Evolutionary conservation across 441 rosid species (phyloP).

Genomic region (Corymbia calophylla): DNA sequence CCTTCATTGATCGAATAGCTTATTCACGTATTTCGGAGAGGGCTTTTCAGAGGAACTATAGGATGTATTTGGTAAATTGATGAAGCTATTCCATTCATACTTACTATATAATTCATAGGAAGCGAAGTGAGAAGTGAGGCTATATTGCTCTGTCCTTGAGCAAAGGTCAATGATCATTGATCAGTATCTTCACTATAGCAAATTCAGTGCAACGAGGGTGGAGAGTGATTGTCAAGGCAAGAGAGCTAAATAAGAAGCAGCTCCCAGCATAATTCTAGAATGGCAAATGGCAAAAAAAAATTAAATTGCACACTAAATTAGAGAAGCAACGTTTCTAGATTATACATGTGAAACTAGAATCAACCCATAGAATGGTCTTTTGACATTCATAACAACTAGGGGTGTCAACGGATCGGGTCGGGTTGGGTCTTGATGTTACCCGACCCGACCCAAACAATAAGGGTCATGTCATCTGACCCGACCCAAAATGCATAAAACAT

Average conservation of each 20-base stretch:
- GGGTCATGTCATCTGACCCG: too few species aligned
- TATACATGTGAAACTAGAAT: background rate
- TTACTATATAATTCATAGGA: too few species aligned
- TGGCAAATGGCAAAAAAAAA: background rate
- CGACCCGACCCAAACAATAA: too few species aligned
- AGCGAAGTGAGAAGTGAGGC: background rate
- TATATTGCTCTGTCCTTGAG: background rate
- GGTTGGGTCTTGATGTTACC: too few species aligned
- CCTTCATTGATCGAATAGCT: too few species aligned
- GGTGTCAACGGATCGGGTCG: too few species aligned
- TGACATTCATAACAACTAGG: too few species aligned
- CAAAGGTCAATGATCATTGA: background rate
- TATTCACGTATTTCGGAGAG: too few species aligned
- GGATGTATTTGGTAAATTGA: too few species aligned
- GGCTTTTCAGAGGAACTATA: too few species aligned
- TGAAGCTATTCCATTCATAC: too few species aligned
- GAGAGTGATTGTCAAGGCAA: background rate
- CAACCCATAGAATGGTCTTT: background rate
- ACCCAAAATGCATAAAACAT: too few species aligned
- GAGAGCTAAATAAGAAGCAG: background rate
- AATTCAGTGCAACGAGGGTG: rapidly evolving
- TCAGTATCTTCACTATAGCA: background rate
- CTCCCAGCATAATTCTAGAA: rapidly evolving
- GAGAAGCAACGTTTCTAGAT: background rate
- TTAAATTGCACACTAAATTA: rapidly evolving